phyloP scores from a whole-genome alignment of 306 rosid species.

The Pyrus communis region DNA sequence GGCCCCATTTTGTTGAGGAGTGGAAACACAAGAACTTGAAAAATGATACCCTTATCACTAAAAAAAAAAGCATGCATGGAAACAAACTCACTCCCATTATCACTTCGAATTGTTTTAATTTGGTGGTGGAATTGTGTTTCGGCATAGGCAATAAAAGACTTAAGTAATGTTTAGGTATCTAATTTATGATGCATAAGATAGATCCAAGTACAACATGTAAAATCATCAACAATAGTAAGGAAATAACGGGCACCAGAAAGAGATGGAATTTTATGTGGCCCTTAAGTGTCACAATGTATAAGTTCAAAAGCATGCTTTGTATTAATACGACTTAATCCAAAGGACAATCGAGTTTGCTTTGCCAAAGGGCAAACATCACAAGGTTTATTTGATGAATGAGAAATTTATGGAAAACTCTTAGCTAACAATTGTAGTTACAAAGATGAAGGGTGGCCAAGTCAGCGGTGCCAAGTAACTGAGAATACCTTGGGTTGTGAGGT shows the following conservation, averaged over 20 bases:
- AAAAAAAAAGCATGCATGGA: background rate
- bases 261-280: background rate
- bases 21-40: background rate
- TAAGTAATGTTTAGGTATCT: background rate
- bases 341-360: background rate
- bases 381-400: background rate
- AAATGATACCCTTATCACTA: background rate
- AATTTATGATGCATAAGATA: background rate
- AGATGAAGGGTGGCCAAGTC: background rate
- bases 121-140: background rate
- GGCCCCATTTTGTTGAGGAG: background rate
- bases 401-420: background rate
- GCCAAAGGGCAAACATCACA: background rate
- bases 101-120: background rate
- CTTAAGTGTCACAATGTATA: background rate
- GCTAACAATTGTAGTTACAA: background rate
- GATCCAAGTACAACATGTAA: background rate
- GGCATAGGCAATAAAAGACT: background rate
- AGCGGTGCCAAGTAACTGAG: background rate
- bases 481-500: background rate
- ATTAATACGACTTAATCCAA: background rate
- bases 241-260: background rate
- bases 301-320: background rate
- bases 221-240: constrained; percentile 6
- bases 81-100: background rate